Evolutionary conservation across 768 basidiomycete genomes (phyloP).

Genomic region (Tulasnella calospora): DNA sequence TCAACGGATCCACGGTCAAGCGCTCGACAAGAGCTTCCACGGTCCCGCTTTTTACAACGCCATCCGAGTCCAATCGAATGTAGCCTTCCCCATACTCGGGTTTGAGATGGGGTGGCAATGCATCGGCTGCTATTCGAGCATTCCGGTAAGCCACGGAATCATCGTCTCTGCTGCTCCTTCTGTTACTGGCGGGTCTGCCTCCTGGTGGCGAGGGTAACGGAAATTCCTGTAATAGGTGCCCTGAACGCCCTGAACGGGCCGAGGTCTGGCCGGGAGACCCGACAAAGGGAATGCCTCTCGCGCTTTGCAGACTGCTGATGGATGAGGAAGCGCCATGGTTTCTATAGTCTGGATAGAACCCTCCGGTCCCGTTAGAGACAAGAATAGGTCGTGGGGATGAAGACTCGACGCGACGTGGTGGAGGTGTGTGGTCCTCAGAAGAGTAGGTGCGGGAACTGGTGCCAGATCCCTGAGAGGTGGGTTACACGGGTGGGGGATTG

Average conservation of each 20-base stretch:
- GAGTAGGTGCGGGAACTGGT: constrained; percentile 1
- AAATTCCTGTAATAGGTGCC: constrained; percentile 9
- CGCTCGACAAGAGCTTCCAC: constrained; percentile 66
- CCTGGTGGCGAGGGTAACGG: neutral
- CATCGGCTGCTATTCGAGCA: constrained; percentile 38
- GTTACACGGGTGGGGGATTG: neutral
- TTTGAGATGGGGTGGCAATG: constrained; percentile 56
- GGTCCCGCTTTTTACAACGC: constrained; percentile 63
- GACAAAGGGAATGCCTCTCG: neutral
- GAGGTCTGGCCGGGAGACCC: neutral
- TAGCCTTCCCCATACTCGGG: constrained; percentile 54
- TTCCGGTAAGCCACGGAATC: constrained; percentile 43
- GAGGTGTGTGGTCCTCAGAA: neutral
- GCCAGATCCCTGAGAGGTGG: neutral
- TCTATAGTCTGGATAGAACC: neutral
- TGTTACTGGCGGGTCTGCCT: neutral
- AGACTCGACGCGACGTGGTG: neutral
- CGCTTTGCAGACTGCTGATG: neutral
- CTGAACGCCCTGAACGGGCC: constrained; percentile 3
- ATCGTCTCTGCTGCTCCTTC: constrained; percentile 36
- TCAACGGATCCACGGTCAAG: constrained; percentile 56
- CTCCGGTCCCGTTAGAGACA: neutral
- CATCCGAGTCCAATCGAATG: constrained; percentile 60
- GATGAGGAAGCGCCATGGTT: neutral
- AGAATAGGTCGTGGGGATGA: neutral